Evolutionary conservation across 441 rosid species (phyloP).

Genomic region (Bocquillonia castaneifolia): DNA sequence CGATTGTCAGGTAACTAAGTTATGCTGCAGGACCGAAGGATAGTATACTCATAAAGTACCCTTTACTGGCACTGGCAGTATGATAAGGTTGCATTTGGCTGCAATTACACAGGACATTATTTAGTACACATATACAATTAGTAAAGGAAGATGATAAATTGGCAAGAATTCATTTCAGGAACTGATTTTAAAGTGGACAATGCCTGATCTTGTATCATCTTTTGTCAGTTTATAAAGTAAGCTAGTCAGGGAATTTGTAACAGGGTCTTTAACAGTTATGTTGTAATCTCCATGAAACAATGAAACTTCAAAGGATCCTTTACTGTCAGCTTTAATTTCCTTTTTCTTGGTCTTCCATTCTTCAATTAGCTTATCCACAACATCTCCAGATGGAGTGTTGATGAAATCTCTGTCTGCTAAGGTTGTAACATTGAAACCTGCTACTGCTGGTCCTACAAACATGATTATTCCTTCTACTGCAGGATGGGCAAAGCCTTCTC

Average conservation of each 20-base stretch:
- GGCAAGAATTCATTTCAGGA: not conserved
- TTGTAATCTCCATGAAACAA: slow-evolving; percentile 57
- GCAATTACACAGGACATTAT: not conserved
- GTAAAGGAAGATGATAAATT: not conserved
- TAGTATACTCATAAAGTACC: not conserved
- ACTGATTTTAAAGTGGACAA: slow-evolving; percentile 11
- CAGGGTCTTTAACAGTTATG: slow-evolving; percentile 37
- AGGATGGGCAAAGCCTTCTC: slow-evolving; percentile 66
- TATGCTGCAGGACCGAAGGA: too few relatives aligned
- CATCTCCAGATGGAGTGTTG: slow-evolving; percentile 53
- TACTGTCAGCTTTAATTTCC: slow-evolving; percentile 20
- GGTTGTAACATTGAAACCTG: slow-evolving; percentile 50
- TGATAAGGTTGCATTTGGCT: not conserved
- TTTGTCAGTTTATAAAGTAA: slow-evolving; percentile 32
- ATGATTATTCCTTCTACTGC: slow-evolving; percentile 61
- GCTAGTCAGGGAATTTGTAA: slow-evolving; percentile 25
- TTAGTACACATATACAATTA: not conserved
- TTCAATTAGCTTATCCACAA: slow-evolving; percentile 54
- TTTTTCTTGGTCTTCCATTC: slow-evolving; percentile 42
- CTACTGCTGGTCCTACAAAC: slow-evolving; percentile 52
- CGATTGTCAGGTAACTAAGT: too few relatives aligned
- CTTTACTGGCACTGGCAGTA: too few relatives aligned
- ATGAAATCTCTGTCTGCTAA: slow-evolving; percentile 47
- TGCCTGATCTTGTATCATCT: slow-evolving; percentile 12
- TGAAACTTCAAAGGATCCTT: slow-evolving; percentile 34